Evolutionary conservation across 805 yeast genomes (phyloP).

Genomic region (Metschnikowia similis): DNA sequence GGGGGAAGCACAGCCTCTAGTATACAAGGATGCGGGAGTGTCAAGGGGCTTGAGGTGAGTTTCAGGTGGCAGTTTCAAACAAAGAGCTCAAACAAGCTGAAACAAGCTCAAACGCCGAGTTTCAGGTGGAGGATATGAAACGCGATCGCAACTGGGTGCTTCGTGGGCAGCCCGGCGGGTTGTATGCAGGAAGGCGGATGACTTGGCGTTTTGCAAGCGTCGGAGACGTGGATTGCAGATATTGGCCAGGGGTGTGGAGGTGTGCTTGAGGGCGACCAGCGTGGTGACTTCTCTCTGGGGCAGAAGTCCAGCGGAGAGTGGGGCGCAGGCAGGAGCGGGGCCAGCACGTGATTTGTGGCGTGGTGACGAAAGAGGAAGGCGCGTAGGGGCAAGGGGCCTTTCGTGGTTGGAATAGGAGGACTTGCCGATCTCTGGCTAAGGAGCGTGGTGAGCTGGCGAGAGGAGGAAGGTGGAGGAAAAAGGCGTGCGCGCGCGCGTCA

Average conservation of each 20-base stretch:
- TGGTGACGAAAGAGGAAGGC: too few relatives aligned
- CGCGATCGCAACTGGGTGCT: not conserved
- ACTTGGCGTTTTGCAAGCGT: not conserved
- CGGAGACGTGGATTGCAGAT: too few relatives aligned
- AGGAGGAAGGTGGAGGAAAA: conserved; percentile 1
- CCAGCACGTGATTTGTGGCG: not conserved
- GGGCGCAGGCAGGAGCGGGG: not conserved
- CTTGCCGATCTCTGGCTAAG: not conserved
- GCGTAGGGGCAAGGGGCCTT: too few relatives aligned
- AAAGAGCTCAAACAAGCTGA: too few relatives aligned
- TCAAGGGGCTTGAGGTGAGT: not conserved
- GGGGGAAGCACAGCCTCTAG: not conserved
- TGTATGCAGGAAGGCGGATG: too few relatives aligned
- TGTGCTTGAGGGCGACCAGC: not conserved
- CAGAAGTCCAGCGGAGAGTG: not conserved
- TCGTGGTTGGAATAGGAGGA: not conserved
- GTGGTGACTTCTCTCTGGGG: not conserved
- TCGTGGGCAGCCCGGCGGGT: too few relatives aligned
- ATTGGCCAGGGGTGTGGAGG: too few relatives aligned
- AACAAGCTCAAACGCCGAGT: not conserved
- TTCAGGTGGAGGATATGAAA: not conserved
- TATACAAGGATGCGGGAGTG: not conserved
- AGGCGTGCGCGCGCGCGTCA: not conserved
- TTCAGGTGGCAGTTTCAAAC: not conserved
- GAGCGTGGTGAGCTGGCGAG: not conserved